A percentile compares a stretch with the other conserved stretches of the same genome.
Conservation (phyloP, 805 yeast species). For the Nakazawaea peltata region DNA sequence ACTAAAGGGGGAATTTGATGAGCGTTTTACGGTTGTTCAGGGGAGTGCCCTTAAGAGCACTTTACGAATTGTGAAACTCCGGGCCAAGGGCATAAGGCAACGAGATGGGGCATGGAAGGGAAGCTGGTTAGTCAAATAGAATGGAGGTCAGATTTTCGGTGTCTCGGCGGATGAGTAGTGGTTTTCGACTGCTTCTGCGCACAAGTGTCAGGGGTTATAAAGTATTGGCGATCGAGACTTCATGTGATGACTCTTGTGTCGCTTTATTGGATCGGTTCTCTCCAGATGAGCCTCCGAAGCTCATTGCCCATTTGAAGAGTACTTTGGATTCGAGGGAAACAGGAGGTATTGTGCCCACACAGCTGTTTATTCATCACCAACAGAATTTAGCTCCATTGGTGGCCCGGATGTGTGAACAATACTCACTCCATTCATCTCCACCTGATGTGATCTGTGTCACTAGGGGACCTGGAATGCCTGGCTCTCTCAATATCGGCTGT, state of each 20-base stretch:
- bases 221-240: conserved; percentile 83
- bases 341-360: conserved; percentile 88
- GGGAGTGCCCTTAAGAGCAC: too few species aligned
- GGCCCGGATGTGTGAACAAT: conserved; percentile 29
- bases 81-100: too few species aligned
- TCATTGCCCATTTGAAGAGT: conserved; percentile 50
- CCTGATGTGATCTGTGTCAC: conserved; percentile 86
- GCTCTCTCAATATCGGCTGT: conserved; percentile 74
- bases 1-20: too few species aligned
- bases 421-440: conserved; percentile 20
- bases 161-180: too few species aligned
- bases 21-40: too few species aligned
- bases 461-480: conserved; percentile 95
- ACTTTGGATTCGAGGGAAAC: conserved; percentile 57
- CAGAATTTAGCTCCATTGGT: conserved; percentile 44
- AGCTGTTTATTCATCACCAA: conserved; percentile 78
- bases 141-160: too few species aligned
- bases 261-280: conserved; percentile 54
- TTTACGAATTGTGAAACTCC: too few species aligned
- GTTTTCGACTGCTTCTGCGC: too few species aligned
- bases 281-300: conserved; percentile 29
- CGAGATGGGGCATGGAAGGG: too few species aligned
- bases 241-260: conserved; percentile 94
- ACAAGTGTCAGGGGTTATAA: too few species aligned
- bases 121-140: too few species aligned